Conservation (phyloP, 176 grass and related monocot genomes). For the Musa schizocarpa region DNA sequence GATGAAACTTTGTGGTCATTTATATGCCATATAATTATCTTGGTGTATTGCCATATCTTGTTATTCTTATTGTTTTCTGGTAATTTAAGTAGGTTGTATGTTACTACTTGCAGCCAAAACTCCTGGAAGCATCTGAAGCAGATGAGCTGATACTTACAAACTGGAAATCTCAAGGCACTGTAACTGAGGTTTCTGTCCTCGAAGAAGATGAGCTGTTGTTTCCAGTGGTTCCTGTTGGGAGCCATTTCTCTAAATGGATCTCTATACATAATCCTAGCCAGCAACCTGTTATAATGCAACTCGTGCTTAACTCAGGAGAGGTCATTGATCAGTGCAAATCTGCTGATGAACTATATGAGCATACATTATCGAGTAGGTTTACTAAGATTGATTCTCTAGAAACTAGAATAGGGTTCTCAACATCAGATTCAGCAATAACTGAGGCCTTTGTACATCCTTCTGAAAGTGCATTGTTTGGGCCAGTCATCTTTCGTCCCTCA, state of each 20-base stretch:
- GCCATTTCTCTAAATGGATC: slow-evolving; percentile 61
- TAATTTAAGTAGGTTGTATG: background rate
- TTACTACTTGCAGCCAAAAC: slow-evolving; percentile 29
- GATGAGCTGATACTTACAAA: slow-evolving; percentile 62
- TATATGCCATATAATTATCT: slow-evolving; percentile 8
- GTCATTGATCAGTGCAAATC: slow-evolving; percentile 61
- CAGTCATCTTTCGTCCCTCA: slow-evolving; percentile 79
- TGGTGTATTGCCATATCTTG: background rate
- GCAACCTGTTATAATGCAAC: slow-evolving; percentile 51
- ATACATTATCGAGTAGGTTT: slow-evolving; percentile 61
- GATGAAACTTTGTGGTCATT: background rate
- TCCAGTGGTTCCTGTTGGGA: slow-evolving; percentile 81
- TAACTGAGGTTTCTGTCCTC: slow-evolving; percentile 45
- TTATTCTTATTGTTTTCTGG: slow-evolving; percentile 14
- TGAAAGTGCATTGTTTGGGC: slow-evolving; percentile 57
- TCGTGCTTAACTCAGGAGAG: slow-evolving; percentile 74
- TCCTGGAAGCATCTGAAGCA: slow-evolving; percentile 30
- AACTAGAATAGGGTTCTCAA: slow-evolving; percentile 85
- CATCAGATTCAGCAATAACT: slow-evolving; percentile 49
- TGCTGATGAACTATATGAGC: slow-evolving; percentile 56
- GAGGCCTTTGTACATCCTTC: slow-evolving; percentile 52
- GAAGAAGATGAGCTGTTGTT: slow-evolving; percentile 48
- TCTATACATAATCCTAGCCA: slow-evolving; percentile 61
- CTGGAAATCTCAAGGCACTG: slow-evolving; percentile 75
- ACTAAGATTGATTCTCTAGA: slow-evolving; percentile 56